Evolutionary conservation across 495 filamentous ascomycete genomes (phyloP), one percentile per base, ranked within the genome.

Genomic region (Hyphodiscus hymeniophilus): DNA sequence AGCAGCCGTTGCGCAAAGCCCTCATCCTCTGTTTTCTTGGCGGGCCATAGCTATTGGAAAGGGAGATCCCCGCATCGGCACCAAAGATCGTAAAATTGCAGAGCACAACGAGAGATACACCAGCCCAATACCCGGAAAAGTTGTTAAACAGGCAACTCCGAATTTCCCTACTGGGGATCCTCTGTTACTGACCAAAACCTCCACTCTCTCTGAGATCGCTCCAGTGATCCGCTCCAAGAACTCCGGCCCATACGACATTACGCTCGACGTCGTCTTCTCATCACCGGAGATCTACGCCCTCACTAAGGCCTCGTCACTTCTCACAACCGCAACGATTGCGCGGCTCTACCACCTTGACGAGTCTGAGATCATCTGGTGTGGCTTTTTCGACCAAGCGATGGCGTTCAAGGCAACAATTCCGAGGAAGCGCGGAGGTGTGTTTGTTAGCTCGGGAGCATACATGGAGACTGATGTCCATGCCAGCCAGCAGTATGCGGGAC

Each of bases 251-350:
- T 75, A 60, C 48, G 71, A 74, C 48, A 57, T 75, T 18, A 75
- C 72, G 3, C 59, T 75, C 32, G 71, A 77, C 41, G 58, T 74
- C 28, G 68, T 76, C 50, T 75, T 76, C 42, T 60, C 61, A 12
- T 54, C 47, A 13, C 28, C 44, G 23, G 61, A 52, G 3, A 52
- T 57, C 0, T 74, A 66, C 47, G 26, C 61, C 2, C 42, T 47
- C 4, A 58, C 71, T 1, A 66, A 68, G 38, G 54, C 59, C 2
- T 46, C 66, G 0, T 54, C 53, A 0, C 16, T 72, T 3, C 50
- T 76, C 10, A 66, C 54, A 4, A 16, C 32, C 3, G 48, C 58
- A 13, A 43, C 48, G 1, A 61, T 73, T n/a, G 55, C 52, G 8
- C 13, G 33, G 13, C 53, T 71, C 2, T 69, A 66, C 22, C 50